Evolutionary conservation across 2,329 filamentous ascomycete species (phyloP).

Genomic region (Fonsecaea erecta): DNA sequence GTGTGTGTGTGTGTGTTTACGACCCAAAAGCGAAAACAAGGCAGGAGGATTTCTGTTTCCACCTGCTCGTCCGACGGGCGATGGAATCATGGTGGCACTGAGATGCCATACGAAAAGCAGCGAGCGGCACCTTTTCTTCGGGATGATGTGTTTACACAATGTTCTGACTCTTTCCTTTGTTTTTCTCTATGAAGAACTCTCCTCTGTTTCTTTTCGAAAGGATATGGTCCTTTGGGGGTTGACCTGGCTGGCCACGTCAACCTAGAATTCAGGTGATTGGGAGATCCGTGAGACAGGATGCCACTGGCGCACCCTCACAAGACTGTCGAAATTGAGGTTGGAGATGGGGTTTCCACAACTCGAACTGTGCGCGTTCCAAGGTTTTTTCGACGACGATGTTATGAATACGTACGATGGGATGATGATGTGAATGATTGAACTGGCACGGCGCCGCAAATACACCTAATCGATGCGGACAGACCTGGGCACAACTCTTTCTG

Average conservation of each 20-base stretch:
- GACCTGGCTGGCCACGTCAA: slow-evolving; percentile 5
- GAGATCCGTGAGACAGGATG: background rate
- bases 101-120: slow-evolving; percentile 16
- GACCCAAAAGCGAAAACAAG: slow-evolving; percentile 3
- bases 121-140: slow-evolving; percentile 14
- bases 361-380: background rate
- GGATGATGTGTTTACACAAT: slow-evolving; percentile 16
- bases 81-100: slow-evolving; percentile 3
- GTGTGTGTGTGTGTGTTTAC: background rate
- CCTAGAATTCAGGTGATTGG: slow-evolving; percentile 1
- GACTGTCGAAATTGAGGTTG: background rate
- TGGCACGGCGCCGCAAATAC: background rate
- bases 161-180: background rate
- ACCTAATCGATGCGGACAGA: background rate
- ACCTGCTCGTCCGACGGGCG: background rate
- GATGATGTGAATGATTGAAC: background rate
- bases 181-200: background rate
- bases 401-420: slow-evolving; percentile 10
- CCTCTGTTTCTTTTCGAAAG: background rate
- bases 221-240: background rate
- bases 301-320: background rate
- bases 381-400: slow-evolving; percentile 7
- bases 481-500: background rate
- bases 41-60: background rate
- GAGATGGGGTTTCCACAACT: background rate